Conservation (phyloP, 1,284 basidiomycete genomes). For the Leccinum subatratum region DNA sequence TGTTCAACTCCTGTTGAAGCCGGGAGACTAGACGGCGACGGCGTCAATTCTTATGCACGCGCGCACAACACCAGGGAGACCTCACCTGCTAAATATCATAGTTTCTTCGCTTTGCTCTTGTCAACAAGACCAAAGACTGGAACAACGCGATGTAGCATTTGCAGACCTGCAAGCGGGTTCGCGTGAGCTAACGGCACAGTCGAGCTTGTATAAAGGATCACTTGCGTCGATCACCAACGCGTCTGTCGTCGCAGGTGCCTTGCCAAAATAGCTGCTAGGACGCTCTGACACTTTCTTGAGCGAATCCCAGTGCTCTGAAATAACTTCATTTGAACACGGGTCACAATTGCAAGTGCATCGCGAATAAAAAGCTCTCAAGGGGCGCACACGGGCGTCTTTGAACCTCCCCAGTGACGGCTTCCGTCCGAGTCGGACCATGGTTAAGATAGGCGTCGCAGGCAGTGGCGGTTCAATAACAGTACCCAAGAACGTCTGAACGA, state of each 20-base stretch:
- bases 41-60: conserved; percentile 11
- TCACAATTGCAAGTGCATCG: conserved; percentile 81
- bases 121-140: conserved; percentile 73
- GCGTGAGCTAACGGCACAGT: conserved; percentile 6
- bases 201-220: conserved; percentile 4
- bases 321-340: conserved; percentile 82
- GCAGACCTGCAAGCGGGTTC: conserved; percentile 40
- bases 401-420: conserved; percentile 68
- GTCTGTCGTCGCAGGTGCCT: conserved; percentile 65
- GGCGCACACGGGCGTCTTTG: conserved; percentile 74
- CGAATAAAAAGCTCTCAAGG: conserved; percentile 74
- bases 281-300: conserved; percentile 76
- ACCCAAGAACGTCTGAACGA: conserved; percentile 59
- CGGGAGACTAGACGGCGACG: conserved; percentile 60
- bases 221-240: conserved; percentile 58
- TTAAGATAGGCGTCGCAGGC: conserved; percentile 69
- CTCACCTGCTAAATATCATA: conserved; percentile 90
- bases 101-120: conserved; percentile 80
- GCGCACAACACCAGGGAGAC: conserved; percentile 1
- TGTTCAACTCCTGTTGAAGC: conserved; percentile 79
- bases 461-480: conserved; percentile 66
- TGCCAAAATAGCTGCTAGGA: conserved; percentile 61
- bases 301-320: conserved; percentile 79
- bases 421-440: conserved; percentile 86
- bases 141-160: conserved; percentile 74